A percentile compares a stretch with the other conserved stretches of the same genome.
Evolutionary conservation across 164 flowering plant species (phyloP).

Genomic region (Macadamia integrifolia): DNA sequence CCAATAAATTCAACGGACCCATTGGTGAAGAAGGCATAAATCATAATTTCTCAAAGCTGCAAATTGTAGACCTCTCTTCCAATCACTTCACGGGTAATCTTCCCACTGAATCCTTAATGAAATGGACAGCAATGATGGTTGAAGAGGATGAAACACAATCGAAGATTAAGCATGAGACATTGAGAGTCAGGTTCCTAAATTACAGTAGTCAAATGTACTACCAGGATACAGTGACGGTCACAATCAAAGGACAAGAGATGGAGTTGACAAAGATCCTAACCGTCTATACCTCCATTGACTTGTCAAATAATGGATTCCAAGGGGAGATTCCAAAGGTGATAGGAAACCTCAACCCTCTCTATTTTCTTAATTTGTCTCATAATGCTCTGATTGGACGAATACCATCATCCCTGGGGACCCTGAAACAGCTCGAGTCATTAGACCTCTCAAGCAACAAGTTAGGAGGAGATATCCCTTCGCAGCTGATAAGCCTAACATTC

Average conservation of each 20-base stretch:
- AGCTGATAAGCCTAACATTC: constrained; percentile 29
- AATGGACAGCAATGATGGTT: constrained; percentile 37
- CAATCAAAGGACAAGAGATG: constrained; percentile 34
- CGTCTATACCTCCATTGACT: constrained; percentile 35
- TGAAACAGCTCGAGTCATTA: constrained; percentile 34
- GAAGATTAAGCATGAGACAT: constrained; percentile 6
- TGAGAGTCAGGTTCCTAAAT: constrained; percentile 3
- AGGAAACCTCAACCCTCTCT: constrained; percentile 30
- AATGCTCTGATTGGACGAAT: constrained; percentile 39
- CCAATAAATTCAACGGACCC: constrained; percentile 38
- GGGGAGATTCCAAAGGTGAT: constrained; percentile 44
- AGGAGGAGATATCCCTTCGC: constrained; percentile 29
- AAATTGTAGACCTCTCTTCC: constrained; percentile 45
- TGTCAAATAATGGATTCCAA: constrained; percentile 36
- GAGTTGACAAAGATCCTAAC: constrained; percentile 34
- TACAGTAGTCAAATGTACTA: constrained; percentile 17
- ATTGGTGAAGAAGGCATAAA: constrained; percentile 13
- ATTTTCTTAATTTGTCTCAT: constrained; percentile 41
- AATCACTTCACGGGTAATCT: constrained; percentile 42
- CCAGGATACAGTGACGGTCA: constrained; percentile 36
- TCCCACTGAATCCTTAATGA: constrained; percentile 10
- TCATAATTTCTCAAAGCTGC: constrained; percentile 28
- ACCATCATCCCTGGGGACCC: constrained; percentile 33
- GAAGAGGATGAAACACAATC: constrained; percentile 3
- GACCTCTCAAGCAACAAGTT: constrained; percentile 40